phyloP scores from a whole-genome alignment of 2,329 filamentous ascomycete species.

The Didymella glomerata region DNA sequence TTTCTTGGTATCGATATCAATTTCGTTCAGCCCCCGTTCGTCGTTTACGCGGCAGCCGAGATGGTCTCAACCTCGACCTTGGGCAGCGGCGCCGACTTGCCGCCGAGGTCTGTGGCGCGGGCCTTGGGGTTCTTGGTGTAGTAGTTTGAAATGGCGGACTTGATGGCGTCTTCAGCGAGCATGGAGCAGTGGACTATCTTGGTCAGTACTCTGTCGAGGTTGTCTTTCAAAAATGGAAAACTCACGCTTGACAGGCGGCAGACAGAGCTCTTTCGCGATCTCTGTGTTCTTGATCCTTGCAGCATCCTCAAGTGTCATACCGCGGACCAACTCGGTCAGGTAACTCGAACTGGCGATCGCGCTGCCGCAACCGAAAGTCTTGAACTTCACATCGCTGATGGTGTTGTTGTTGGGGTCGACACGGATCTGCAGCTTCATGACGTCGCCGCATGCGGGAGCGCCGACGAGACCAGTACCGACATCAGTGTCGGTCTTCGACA shows the following conservation, averaged over 20 bases:
- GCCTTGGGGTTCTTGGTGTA: slow-evolving; percentile 88
- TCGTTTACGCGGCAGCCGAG: slow-evolving; percentile 46
- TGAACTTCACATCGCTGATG: slow-evolving; percentile 96
- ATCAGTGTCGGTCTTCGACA: slow-evolving; percentile 79
- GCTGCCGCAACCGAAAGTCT: slow-evolving; percentile 94
- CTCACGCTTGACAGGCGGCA: slow-evolving; percentile 87
- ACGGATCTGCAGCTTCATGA: slow-evolving; percentile 93
- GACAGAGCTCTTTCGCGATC: slow-evolving; percentile 93
- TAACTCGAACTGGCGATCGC: slow-evolving; percentile 96
- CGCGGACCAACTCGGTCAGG: slow-evolving; percentile 90
- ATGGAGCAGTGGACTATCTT: slow-evolving; percentile 83
- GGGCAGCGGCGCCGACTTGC: slow-evolving; percentile 74
- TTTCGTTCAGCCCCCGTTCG: slow-evolving; percentile 20
- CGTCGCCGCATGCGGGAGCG: slow-evolving; percentile 89
- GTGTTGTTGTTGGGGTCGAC: slow-evolving; percentile 88
- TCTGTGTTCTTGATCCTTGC: slow-evolving; percentile 94
- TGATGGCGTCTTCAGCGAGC: slow-evolving; percentile 92
- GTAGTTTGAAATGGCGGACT: slow-evolving; percentile 89
- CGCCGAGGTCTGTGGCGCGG: slow-evolving; percentile 76
- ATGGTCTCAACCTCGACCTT: slow-evolving; percentile 69
- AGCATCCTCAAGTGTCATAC: slow-evolving; percentile 96
- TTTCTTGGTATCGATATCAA: slow-evolving; percentile 34
- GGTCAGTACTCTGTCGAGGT: not conserved
- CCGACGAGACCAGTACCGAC: slow-evolving; percentile 92
- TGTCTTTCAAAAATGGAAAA: slow-evolving; percentile 32